Conservation (phyloP, 306 rosid genomes). For the Fagus sylvatica region DNA sequence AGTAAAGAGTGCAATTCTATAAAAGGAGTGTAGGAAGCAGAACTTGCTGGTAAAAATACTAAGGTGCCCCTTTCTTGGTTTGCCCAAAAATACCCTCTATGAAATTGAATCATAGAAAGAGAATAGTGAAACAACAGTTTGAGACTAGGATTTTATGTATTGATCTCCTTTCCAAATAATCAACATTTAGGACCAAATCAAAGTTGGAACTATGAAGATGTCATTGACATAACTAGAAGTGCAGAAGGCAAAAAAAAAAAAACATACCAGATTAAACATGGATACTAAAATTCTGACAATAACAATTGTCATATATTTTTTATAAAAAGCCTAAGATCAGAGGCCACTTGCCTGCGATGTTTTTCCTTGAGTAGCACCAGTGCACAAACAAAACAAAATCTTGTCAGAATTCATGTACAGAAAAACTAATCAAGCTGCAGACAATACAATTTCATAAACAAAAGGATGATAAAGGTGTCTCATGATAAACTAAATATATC, state of each 20-base stretch:
- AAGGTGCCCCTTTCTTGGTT: background rate
- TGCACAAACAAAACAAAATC: conserved; percentile 40
- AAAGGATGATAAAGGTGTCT: too few species aligned
- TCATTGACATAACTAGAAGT: background rate
- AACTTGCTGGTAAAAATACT: background rate
- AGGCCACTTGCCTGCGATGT: conserved; percentile 65
- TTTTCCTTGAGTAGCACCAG: conserved; percentile 62
- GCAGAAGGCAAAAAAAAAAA: background rate
- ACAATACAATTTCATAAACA: conserved; percentile 21
- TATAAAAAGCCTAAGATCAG: background rate
- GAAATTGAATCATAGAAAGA: too few species aligned
- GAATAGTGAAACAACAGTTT: background rate
- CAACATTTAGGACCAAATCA: too few species aligned
- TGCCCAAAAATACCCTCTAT: too few species aligned
- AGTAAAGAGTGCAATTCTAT: too few species aligned
- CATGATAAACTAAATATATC: too few species aligned
- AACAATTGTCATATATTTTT: conserved; percentile 3
- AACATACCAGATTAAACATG: background rate
- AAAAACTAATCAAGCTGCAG: conserved; percentile 25
- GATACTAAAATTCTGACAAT: background rate
- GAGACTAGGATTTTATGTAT: background rate
- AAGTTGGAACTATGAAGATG: conserved; percentile 3
- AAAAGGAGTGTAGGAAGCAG: background rate
- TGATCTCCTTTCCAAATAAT: background rate
- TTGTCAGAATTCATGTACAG: conserved; percentile 39